Evolutionary conservation across 306 rosid genomes (phyloP), one percentile per base, ranked within the genome.

Genomic region (Prunus davidiana): DNA sequence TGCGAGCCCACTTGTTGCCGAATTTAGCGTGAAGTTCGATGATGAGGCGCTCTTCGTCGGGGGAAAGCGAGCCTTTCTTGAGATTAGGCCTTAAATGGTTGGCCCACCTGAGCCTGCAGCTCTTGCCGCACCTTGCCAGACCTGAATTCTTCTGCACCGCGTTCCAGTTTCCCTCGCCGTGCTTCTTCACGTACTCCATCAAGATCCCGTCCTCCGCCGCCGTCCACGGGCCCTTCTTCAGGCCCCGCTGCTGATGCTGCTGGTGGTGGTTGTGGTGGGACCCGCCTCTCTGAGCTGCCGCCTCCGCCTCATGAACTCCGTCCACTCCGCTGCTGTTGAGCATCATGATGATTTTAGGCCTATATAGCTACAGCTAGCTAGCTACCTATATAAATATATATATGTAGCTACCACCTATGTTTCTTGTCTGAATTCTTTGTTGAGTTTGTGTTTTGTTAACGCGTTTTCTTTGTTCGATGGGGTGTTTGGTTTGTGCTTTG

Each of bases 1-100:
- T 94, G 72, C 89, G 84, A 69, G 98, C 89, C 98, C 98, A 94
- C 85, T 88, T 91, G 84, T 92, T 94, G 71, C 96, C 98, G 49
- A 89, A 67, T 80, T 84, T 90, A 49, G 96, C 84, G 79, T 94
- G 98, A 80, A 90, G 96, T 8, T 90, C 85, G 63, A 91, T 65
- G 81, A 94, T 87, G 75, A 81, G 20, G 4, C 79, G 51, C 52
- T 94, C 93, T 73, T 94, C 98, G 0, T 89, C 90, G 0, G 62
- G 65, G 51, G 97, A 80, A 64, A 94, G 89, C 0, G 93, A 56
- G 28, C 95, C 96, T 24, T 91, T 94, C 69, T 86, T 94, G 20
- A 94, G 87, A 75, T 94, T 86, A 5, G 98, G 97, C 56, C 96
- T 74, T 38, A 94, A 79, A 78, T 94, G 98, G 64, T 94, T 94